Percentiles rank a stretch among this genome's conserved stretches.
These are phyloP conservation scores for Hypoxylon trugodes DNA, from an alignment of 495 filamentous ascomycete species.

Conservation along the genomic window DNA sequence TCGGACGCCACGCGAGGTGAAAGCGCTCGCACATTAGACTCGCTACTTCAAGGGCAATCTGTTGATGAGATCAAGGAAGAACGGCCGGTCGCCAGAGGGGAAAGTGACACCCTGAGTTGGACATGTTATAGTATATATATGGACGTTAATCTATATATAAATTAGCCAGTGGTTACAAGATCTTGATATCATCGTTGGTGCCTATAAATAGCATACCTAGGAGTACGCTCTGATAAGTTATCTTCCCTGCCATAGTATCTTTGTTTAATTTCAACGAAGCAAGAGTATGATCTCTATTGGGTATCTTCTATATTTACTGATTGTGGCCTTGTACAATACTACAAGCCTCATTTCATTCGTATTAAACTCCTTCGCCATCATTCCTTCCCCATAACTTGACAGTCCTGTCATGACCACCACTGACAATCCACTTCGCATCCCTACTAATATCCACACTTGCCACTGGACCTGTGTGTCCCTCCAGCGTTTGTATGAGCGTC, in stretches of 20 bases:
- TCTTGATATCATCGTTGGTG: too few species aligned
- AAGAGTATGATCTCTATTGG: conserved; percentile 29
- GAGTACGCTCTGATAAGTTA: not conserved
- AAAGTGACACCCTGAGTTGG: too few species aligned
- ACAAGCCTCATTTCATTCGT: too few species aligned
- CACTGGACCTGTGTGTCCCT: conserved; percentile 90
- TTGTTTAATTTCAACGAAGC: not conserved
- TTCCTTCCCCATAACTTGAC: conserved; percentile 97
- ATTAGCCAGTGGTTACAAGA: too few species aligned
- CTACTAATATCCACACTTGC: conserved; percentile 85
- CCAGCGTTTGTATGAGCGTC: conserved; percentile 85
- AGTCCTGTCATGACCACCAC: conserved; percentile 90
- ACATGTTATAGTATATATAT: too few species aligned
- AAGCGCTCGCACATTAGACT: too few species aligned
- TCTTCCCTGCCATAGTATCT: too few species aligned
- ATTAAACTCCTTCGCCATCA: conserved; percentile 63
- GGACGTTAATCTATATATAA: too few species aligned
- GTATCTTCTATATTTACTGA: conserved; percentile 31
- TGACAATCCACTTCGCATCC: conserved; percentile 91
- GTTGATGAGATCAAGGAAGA: too few species aligned
- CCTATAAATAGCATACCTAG: not conserved
- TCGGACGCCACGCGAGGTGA: too few species aligned
- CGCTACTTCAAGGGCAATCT: too few species aligned
- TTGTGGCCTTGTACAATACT: not conserved
- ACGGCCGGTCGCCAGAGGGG: too few species aligned